A percentile compares a stretch with the other conserved stretches of the same genome.
phyloP scores from a whole-genome alignment of 305 asterid species.

The Striga hermonthica region DNA sequence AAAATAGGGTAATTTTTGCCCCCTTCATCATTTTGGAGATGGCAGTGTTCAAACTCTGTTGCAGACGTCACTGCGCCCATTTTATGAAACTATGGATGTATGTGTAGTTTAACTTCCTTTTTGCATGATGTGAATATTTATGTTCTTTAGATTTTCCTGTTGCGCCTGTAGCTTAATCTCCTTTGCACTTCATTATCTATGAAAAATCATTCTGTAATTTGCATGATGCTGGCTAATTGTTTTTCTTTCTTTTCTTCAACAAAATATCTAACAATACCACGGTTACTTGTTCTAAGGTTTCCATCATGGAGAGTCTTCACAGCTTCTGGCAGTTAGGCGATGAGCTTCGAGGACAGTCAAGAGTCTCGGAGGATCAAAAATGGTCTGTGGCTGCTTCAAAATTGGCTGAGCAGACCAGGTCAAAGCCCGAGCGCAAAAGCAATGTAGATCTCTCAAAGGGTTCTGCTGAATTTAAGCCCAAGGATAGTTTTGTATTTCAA shows the following conservation, averaged over 20 bases:
- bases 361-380: slow-evolving; percentile 74
- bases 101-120: too few species aligned
- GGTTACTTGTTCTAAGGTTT: slow-evolving; percentile 24
- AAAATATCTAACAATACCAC: too few species aligned
- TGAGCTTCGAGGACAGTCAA: slow-evolving; percentile 85
- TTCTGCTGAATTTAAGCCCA: slow-evolving; percentile 49
- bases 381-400: slow-evolving; percentile 79
- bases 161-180: neutral
- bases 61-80: too few species aligned
- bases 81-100: too few species aligned
- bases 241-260: too few species aligned
- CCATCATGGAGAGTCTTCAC: slow-evolving; percentile 58
- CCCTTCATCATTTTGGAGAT: too few species aligned
- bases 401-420: slow-evolving; percentile 80
- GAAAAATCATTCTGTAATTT: neutral
- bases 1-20: too few species aligned
- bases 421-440: slow-evolving; percentile 64
- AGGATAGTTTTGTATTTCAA: slow-evolving; percentile 54
- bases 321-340: slow-evolving; percentile 94
- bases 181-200: slow-evolving; percentile 8
- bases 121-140: too few species aligned
- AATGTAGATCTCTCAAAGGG: slow-evolving; percentile 79
- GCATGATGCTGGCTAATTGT: too few species aligned
- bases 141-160: too few species aligned
- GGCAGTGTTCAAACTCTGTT: too few species aligned